Base-by-base conservation (phyloP, 345 rosid species). In the Moricandia moricandioides region DNA sequence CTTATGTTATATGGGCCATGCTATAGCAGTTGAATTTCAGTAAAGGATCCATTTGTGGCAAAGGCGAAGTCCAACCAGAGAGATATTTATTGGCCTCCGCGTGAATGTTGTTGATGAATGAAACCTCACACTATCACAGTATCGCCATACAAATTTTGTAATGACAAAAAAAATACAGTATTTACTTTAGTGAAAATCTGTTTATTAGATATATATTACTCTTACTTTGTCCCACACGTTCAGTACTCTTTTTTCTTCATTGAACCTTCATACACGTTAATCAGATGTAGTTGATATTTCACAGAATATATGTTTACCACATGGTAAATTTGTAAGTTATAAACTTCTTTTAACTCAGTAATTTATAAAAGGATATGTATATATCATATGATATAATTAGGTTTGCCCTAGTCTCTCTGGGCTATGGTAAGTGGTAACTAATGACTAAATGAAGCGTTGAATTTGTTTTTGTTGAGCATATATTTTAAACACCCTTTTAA, bases 21-120 rank as follows among this genome's bases (percentile, higher is more conserved):
- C 18, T 52, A n/a, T 9, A 39, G 26, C 39, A 57, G 37, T 6
- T 58, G 39, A 72, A n/a, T 31, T 31, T 33, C 37, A 9, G 35
- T 9, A 8, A 55, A 29, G 8, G 27, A 59, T 0, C 31, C 29
- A 5, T 39, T 24, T 37, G 29, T 14, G 65, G 5, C 67, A 1
- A 43, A 8, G 33, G 69, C 30, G n/a, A 55, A 73, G 21, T 51
- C 62, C 62, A 24, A 52, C 31, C 70, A 37, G 55, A 39, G 49
- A 16, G 55, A 39, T 34, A 16, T 29, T 1, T 11, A 63, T 4
- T 27, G 30, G n/a, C 31, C 54, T 43, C 75, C 9, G 12, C 33
- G 10, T 61, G 60, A 61, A 45, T 7, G 31, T 27, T 10, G 47
- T 27, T 10, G 47, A 71, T 61, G 33, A 30, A 11, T 39, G 45